A percentile compares a stretch with the other conserved stretches of the same genome.
These are phyloP conservation scores for Ogataea paradorogensis DNA, from an alignment of 805 yeast species.

Conservation along the genomic window DNA sequence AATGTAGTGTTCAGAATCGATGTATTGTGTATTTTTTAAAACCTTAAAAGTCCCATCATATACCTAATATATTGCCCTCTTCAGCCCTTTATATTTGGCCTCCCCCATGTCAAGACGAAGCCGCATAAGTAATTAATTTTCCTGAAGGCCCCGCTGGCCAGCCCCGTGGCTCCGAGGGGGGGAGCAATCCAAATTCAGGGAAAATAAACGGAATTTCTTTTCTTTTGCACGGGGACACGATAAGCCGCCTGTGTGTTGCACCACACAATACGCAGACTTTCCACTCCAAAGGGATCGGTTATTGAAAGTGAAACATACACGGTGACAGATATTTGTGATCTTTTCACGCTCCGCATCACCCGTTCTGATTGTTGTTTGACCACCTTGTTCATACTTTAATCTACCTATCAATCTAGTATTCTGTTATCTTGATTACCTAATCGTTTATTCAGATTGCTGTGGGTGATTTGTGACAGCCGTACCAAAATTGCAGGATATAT, in stretches of 20 bases:
- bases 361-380: no score
- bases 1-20: neutral
- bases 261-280: conserved; percentile 6
- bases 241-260: conserved; percentile 6
- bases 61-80: conserved; percentile 10
- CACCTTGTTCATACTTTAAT: no score
- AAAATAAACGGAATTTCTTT: conserved; percentile 2
- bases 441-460: neutral
- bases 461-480: no score
- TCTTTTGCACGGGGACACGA: conserved; percentile 11
- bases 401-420: neutral
- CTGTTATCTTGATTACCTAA: neutral
- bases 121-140: conserved; percentile 9
- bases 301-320: conserved; percentile 9
- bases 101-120: conserved; percentile 1
- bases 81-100: conserved; percentile 7
- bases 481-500: no score
- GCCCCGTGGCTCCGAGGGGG: conserved; percentile 7
- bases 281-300: neutral
- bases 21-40: neutral
- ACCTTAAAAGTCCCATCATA: conserved; percentile 1
- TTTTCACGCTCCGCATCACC: no score
- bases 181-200: conserved; percentile 7
- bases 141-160: neutral
- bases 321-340: neutral